phyloP scores from a whole-genome alignment of 1,284 basidiomycete genomes.

The Hemileccinum hortonii region DNA sequence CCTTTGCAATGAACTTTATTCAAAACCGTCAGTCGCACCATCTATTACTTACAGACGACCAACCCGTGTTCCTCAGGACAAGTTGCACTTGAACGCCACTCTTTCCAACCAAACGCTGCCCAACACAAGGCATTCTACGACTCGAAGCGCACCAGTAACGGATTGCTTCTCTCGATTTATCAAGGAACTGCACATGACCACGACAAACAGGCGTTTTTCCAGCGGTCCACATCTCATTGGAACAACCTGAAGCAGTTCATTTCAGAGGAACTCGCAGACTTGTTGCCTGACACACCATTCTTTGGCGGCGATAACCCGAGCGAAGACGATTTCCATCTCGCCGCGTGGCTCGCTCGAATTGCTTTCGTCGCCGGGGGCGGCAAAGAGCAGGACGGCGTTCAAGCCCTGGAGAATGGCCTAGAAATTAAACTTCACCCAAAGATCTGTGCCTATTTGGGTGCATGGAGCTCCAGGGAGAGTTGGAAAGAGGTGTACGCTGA shows the following conservation, averaged over 20 bases:
- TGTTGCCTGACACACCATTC: conserved; percentile 47
- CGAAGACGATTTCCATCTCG: conserved; percentile 57
- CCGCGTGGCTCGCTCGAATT: conserved; percentile 51
- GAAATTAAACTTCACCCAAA: conserved; percentile 40
- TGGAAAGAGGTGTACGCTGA: conserved; percentile 56
- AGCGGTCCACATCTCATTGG: conserved; percentile 42
- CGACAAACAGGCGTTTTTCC: conserved; percentile 43
- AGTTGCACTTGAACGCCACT: conserved; percentile 43
- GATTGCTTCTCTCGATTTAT: conserved; percentile 46
- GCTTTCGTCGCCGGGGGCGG: conserved; percentile 37
- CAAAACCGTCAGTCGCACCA: conserved; percentile 43
- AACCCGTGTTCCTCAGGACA: conserved; percentile 28
- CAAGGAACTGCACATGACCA: conserved; percentile 38
- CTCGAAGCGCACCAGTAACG: conserved; percentile 49
- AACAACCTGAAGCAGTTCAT: conserved; percentile 40
- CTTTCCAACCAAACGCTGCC: conserved; percentile 42
- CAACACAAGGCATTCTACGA: conserved; percentile 54
- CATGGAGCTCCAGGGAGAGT: conserved; percentile 55
- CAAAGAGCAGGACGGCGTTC: conserved; percentile 37
- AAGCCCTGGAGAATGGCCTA: conserved; percentile 42
- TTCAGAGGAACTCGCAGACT: conserved; percentile 39
- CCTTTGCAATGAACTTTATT: conserved; percentile 42
- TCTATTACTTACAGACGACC: conserved; percentile 21
- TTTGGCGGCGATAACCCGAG: conserved; percentile 48
- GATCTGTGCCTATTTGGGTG: conserved; percentile 44